A percentile compares a stretch with the other conserved stretches of the same genome.
phyloP scores from a whole-genome alignment of 2,329 filamentous ascomycete genomes.

The Penicillium sp. region DNA sequence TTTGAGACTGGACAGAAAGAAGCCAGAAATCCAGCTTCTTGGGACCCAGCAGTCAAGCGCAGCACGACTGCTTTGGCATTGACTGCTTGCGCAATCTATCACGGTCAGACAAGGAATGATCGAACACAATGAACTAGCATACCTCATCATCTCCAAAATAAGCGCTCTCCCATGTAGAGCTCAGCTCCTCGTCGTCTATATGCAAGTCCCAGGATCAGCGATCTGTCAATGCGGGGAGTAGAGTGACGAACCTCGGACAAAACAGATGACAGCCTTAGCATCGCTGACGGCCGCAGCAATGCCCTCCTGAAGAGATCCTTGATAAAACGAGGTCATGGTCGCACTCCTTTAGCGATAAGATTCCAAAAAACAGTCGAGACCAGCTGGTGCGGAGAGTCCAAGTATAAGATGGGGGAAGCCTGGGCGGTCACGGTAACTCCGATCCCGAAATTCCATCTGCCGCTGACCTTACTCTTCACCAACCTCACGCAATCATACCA shows the following conservation, averaged over 20 bases:
- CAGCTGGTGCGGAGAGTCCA: constrained; percentile 17
- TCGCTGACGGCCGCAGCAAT: constrained; percentile 74
- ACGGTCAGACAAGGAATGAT: constrained; percentile 5
- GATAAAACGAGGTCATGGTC: constrained; percentile 69
- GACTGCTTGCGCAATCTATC: constrained; percentile 59
- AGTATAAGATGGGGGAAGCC: constrained; percentile 22
- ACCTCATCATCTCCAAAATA: constrained; percentile 61
- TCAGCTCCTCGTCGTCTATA: constrained; percentile 69
- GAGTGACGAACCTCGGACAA: constrained; percentile 67
- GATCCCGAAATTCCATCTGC: constrained; percentile 15
- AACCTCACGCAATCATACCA: background rate
- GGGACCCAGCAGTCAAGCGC: constrained; percentile 69
- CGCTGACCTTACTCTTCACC: background rate
- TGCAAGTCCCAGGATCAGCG: constrained; percentile 10
- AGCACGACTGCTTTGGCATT: constrained; percentile 67
- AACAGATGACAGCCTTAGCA: constrained; percentile 78
- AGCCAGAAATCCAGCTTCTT: constrained; percentile 78
- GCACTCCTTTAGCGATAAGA: constrained; percentile 6
- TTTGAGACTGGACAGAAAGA: constrained; percentile 80
- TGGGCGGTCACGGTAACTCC: constrained; percentile 25
- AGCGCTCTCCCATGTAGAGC: constrained; percentile 70
- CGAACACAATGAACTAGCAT: constrained; percentile 18
- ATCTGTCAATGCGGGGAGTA: constrained; percentile 18
- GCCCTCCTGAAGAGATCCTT: constrained; percentile 76
- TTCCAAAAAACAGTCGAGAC: background rate